Evolutionary conservation across 2,329 filamentous ascomycete species (phyloP), one percentile per base, ranked within the genome.

Genomic region (Exophiala calicioides): DNA sequence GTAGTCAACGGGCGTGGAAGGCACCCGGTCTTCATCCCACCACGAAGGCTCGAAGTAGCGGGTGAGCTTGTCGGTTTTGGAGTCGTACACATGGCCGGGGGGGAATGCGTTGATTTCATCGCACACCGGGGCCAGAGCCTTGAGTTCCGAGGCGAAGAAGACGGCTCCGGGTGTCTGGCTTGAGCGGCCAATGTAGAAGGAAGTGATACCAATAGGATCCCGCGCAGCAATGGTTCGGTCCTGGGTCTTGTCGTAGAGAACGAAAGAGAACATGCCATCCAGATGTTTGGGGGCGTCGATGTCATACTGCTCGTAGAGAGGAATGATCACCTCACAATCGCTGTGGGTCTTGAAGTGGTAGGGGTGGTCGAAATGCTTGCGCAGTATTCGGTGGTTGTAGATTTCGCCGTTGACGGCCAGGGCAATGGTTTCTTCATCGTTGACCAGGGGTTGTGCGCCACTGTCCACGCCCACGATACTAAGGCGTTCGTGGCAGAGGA

Each of bases 201-300:
- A 96, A 58, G 90, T 97, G 69, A 98, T 85, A 61, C 93, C 93
- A 62, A 98, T 96, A 26, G 93, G 93, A 69, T 98, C 93, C 66
- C 93, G 85, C 45, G 93, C 93, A 48, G 93, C 93, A 64, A 98
- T 83, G 54, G 90, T 87, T 59, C 93, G 86, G 76, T 98, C 87
- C 69, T 90, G 83, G 59, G 82, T 85, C 80, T 95, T 95, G 76
- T 98, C 93, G 73, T 95, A 95, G 42, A 98, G 81, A 46, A 98
- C 90, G 75, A 94, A 98, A 12, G 91, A 96, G 80, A 98, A 98
- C 93, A 98, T 98, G 75, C 93, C 93, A 68, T 98, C 93, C 59
- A 98, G 83, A 71, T 89, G 78, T 72, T 91, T 93, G 53, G 93
- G 90, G 48, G 91, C 89, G 64, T 97, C 90, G 60, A 94, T 78